These are phyloP conservation scores for Kernera saxatilis DNA, from an alignment of 345 rosid genomes.

Conservation along the genomic window DNA sequence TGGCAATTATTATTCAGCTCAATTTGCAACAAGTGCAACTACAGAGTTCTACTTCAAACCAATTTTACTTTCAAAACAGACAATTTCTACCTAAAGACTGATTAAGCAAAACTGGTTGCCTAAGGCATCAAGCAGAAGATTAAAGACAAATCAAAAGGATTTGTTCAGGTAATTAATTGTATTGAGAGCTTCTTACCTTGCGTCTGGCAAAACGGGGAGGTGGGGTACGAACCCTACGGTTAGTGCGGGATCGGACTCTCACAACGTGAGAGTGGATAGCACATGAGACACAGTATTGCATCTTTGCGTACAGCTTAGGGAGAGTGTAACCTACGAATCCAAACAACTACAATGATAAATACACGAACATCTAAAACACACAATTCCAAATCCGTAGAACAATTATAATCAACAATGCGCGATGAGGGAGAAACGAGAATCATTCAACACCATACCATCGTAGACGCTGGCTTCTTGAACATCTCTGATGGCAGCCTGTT, in stretches of 20 bases:
- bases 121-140: not conserved
- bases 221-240: conserved; percentile 76
- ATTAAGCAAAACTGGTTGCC: not conserved
- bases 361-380: not conserved
- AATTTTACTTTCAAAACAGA: not conserved
- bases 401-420: not conserved
- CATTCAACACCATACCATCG: conserved; percentile 39
- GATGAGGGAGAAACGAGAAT: not conserved
- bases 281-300: conserved; percentile 87
- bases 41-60: too few species aligned
- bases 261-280: conserved; percentile 94
- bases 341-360: not conserved
- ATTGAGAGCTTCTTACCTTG: conserved; percentile 39
- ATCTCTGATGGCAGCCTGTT: conserved; percentile 88
- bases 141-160: too few species aligned
- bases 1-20: not conserved
- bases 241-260: conserved; percentile 76
- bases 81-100: not conserved
- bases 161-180: too few species aligned
- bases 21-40: not conserved
- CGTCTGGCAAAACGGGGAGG: conserved; percentile 81
- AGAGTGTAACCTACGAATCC: conserved; percentile 51
- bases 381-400: not conserved
- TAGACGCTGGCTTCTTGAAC: conserved; percentile 84
- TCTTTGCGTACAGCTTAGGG: conserved; percentile 75